Evolutionary conservation across 352 stramenopile species (phyloP).

Genomic region (Phytophthora hybrid): DNA sequence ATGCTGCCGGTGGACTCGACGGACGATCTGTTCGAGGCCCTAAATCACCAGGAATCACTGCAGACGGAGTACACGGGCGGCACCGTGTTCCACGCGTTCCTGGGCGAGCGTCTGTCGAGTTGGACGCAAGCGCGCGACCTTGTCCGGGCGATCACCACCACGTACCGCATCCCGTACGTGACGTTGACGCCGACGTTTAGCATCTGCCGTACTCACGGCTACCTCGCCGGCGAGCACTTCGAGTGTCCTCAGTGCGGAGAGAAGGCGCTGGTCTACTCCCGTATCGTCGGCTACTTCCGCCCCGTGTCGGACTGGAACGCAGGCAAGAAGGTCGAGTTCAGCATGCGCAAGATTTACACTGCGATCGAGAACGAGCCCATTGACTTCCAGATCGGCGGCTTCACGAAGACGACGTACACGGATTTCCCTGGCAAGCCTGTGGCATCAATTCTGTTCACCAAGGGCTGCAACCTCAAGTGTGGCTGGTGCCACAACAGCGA

Average conservation of each 20-base stretch:
- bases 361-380: slow-evolving; percentile 40
- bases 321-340: slow-evolving; percentile 46
- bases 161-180: slow-evolving; percentile 41
- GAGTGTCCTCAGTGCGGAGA: slow-evolving; percentile 41
- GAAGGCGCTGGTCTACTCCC: slow-evolving; percentile 38
- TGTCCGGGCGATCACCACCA: slow-evolving; percentile 36
- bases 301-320: slow-evolving; percentile 42
- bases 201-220: slow-evolving; percentile 39
- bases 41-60: slow-evolving; percentile 41
- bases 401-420: slow-evolving; percentile 41
- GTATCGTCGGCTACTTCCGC: slow-evolving; percentile 45
- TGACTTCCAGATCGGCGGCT: slow-evolving; percentile 42
- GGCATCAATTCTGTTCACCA: slow-evolving; percentile 43
- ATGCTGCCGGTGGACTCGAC: slow-evolving; percentile 45
- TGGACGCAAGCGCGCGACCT: slow-evolving; percentile 43
- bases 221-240: slow-evolving; percentile 40
- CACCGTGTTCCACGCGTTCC: slow-evolving; percentile 43
- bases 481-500: slow-evolving; percentile 46
- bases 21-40: slow-evolving; percentile 38
- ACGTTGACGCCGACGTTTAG: slow-evolving; percentile 42
- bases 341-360: slow-evolving; percentile 45
- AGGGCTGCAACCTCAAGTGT: slow-evolving; percentile 44
- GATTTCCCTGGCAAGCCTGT: slow-evolving; percentile 36
- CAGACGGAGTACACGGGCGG: slow-evolving; percentile 44
- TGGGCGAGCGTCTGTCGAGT: slow-evolving; percentile 41